Base-by-base conservation (phyloP, 2,329 filamentous ascomycete genomes). In the Graphiopsis chlorocephala region DNA sequence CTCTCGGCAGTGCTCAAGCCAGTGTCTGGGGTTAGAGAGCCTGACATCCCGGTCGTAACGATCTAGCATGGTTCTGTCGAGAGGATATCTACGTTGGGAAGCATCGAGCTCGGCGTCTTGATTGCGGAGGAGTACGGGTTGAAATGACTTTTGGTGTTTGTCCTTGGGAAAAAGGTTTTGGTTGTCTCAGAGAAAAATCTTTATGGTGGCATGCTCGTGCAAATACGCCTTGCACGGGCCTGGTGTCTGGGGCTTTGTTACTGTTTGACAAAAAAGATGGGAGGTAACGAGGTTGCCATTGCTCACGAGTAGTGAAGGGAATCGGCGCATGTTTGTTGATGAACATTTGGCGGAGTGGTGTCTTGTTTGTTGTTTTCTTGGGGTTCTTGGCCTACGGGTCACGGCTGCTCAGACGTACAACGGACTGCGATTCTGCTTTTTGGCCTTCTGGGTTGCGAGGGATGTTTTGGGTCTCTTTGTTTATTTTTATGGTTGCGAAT, bases 21-120 rank as follows among this genome's bases (percentile, higher is more conserved):
- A 96, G 92, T 69, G 94, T 97, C 71, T 98, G 93, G 93, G 93
- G 93, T 72, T 97, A 88, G 73, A 42, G 28, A 23, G 35, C 61
- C 38, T 31, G 8, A 60, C n/a, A 12, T 56, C 14, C 53, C 31
- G 53, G 31, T 31, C n/a, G 25, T 31, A 20, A 60, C 29, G 25
- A 29, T 60, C 42, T 48, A 47, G 57, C 57, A 47, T 60, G 57
- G 20, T n/a, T 53, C 50, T 53, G 50, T 53, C 29, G 5, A 53
- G 50, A 53, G 50, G 28, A 31, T 53, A 20, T n/a, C 26, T 45
- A 58, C 47, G 35, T 42, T 47, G 45, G 35, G 57, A 33, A 60
- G 38, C 57, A 47, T 60, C 45, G 29, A 29, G 25, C 25, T 26
- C 12, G 57, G 57, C 26, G 28, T 60, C 38, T 60, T 60, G 57